Base-by-base conservation (phyloP, 1,284 basidiomycete genomes). In the Melampsora abietis-canadensis region DNA sequence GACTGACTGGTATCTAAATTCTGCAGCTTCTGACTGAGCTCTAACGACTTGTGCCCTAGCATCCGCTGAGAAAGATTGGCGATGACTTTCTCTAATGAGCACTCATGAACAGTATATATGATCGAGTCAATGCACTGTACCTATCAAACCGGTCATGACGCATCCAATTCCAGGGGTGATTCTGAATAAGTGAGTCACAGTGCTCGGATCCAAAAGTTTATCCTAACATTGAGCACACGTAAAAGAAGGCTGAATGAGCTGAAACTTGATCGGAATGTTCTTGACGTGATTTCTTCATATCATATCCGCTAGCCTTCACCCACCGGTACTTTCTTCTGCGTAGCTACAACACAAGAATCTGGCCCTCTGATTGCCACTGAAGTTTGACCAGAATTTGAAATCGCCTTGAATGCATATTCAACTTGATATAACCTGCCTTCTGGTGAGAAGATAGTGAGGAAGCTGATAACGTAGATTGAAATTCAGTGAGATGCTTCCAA, bases 371-470 rank as follows among this genome's bases (percentile, higher is more conserved):
- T 90, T 17, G 94, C 88, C 68, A 99, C 87, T 6, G 94, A 89
- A 2, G 96, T 98, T 80, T 98, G 92, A 0, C 94, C 95, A 2
- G 94, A 94, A 68, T 92, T 91, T 77, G 92, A 92, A 83, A 98
- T 98, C 64, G 96, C 96, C 84, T 98, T 99, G 89, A 98, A 98
- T 24, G 96, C 96, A 86, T 98, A 98, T 84, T 97, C 94, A 82
- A 98, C 93, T 93, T 97, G 94, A 82, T 96, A 97, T 46, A 85
- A 81, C 12, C 78, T 77, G 76, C 83, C 83, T 79, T 84, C 85
- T 12, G 85, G 84, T 8, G 83, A 83, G 81, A 84, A 84, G 78
- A 84, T 81, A 60, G 84, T 84, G 64, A 84, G 80, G 76, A 84
- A 84, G 76, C 74, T 76, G 31, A 47, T 57, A 48, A 15, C 6